Evolutionary conservation across 2,329 filamentous ascomycete species (phyloP), one percentile per base, ranked within the genome.

Genomic region (Aspergillus sp.): DNA sequence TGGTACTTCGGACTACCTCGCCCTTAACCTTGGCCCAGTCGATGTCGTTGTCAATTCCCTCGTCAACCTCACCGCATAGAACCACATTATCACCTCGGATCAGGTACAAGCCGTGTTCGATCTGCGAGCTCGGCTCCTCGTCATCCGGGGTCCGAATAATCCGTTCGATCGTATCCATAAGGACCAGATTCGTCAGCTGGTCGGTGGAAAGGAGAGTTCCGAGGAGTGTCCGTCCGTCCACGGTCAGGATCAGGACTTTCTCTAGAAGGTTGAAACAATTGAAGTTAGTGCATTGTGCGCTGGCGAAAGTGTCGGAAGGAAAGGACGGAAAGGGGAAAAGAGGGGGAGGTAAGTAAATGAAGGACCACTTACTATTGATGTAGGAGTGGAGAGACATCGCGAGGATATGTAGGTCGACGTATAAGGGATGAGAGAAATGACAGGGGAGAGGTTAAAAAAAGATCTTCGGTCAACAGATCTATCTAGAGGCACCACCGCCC

Each of bases 71-170:
- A 2, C 95, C 95, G 59, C 95, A 90, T 16, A 96, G 84, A 63
- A 92, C 93, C 52, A 99, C 94, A 71, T 96, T 97, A 75, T 99
- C 95, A 55, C 95, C 95, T 61, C 95, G 86, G 58, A 99, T 90
- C 59, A 99, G 84, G 75, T 97, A 98, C 6, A 98, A 79, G 1
- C 95, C 95, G 63, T 97, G 86, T 4, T 90, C 87, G 18, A 95
- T 88, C 72, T 95, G 87, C 59, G 88, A 86, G 49, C 90, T 96
- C 0, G 89, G 85, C 68, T 96, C 91, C 46, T 87, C 84, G 71
- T 96, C 92, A 72, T 97, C 93, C 49, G 85, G 84, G 1, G 90
- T 89, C 64, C 91, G 90, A 69, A 99, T 96, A 63, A 97, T 90
- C 66, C 95, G 90, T 77, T 99, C 95, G 62, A 92, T 81, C 4